Base-by-base conservation (phyloP, 2,329 filamentous ascomycete genomes). In the Sporothrix brasiliensis region DNA sequence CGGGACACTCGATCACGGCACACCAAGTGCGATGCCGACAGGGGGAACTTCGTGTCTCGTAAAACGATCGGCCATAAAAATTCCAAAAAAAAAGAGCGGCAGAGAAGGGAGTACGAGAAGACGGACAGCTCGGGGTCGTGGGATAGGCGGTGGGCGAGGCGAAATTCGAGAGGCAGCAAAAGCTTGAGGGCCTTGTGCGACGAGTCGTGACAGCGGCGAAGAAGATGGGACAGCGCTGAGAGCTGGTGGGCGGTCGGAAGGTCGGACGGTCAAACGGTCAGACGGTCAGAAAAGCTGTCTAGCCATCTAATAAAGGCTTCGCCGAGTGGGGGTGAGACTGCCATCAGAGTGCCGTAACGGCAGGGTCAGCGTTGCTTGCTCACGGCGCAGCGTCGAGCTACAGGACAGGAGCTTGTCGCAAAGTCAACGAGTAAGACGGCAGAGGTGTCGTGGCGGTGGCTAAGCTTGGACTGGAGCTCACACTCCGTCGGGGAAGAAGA, bases 41-140 rank as follows among this genome's bases (percentile, higher is more conserved):
- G 34, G n/a, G 21, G 30, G 39, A 30, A 14, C 54, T 60, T 60
- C 56, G 34, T 60, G 19, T 60, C 13, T 60, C 56, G 56, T 21
- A 44, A 44, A 60, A 13, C 19, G 56, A 60, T 44, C 34, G 56
- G 41, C 56, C 52, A 2, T n/a, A 24, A 30, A 54, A 7, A 34
- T 9, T 24, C 11, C 14, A 10, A 14, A 16, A n/a, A 47, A 10
- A 34, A n/a, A 10, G 56, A 4, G 24, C 52, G 13, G 52, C 52
- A 30, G 52, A 19, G 52, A 9, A 24, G 39, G n/a, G 10, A 41
- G 56, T 6, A 13, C 24, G 11, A 21, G 30, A 21, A 19, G 58
- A 27, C 58, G 39, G 21, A 27, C 5, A 21, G 41, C 44, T 63
- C 56, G 58, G 39, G 58, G 27, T 7, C 41, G 58, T 39, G 21